These are phyloP conservation scores for Brassica hybrid DNA, from an alignment of 441 rosid genomes.

Conservation along the genomic window DNA sequence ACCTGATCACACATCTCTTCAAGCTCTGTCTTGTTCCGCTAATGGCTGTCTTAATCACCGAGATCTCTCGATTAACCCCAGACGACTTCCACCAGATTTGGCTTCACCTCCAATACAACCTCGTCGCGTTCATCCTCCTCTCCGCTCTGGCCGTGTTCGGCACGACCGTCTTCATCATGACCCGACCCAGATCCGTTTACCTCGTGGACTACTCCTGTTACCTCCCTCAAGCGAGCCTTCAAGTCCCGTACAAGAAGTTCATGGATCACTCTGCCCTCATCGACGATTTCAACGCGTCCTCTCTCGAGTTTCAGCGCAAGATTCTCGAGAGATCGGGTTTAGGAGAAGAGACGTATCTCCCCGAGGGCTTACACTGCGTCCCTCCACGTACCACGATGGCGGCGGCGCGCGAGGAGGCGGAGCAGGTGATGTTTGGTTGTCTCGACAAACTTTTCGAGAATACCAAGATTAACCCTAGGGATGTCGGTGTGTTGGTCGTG, in stretches of 20 bases:
- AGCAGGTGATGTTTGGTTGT: too few species aligned
- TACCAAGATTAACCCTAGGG: too few species aligned
- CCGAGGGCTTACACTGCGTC: not conserved
- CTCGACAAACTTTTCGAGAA: too few species aligned
- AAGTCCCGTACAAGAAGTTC: not conserved
- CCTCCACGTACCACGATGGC: not conserved
- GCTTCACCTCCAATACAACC: not conserved
- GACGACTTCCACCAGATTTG: not conserved
- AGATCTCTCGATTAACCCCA: not conserved
- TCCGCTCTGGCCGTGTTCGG: not conserved
- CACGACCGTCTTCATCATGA: not conserved
- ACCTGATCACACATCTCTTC: not conserved
- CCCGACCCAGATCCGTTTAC: not conserved
- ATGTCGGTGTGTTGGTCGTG: too few species aligned
- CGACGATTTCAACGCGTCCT: not conserved
- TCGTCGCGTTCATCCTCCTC: not conserved
- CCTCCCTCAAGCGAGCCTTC: not conserved
- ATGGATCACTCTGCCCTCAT: not conserved
- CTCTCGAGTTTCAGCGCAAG: not conserved
- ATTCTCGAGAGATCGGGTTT: not conserved
- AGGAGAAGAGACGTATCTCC: not conserved
- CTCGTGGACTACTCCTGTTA: not conserved
- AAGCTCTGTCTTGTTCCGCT: not conserved
- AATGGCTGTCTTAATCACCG: not conserved
- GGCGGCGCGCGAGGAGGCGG: not conserved